Evolutionary conservation across 176 grass and related monocot species (phyloP).

Genomic region (Oropetium thomaeum): DNA sequence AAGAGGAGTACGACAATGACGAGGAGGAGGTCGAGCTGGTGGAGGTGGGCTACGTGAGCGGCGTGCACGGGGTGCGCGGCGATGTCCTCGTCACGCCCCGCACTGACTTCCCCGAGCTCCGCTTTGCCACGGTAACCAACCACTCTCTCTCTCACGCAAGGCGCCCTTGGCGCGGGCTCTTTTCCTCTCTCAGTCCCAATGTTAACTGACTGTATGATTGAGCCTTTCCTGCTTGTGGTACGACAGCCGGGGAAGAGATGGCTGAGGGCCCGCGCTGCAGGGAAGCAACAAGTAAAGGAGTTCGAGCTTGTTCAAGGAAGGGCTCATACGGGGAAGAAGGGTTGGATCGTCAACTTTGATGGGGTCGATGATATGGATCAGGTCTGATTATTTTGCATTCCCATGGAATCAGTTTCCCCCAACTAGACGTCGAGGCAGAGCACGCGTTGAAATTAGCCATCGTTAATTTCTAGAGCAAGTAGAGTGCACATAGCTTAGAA

Average conservation of each 20-base stretch:
- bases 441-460: neutral
- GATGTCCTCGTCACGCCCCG: constrained; percentile 72
- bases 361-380: constrained; percentile 73
- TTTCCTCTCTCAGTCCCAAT: neutral
- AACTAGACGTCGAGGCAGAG: neutral
- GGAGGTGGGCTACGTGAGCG: constrained; percentile 67
- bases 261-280: constrained; percentile 62
- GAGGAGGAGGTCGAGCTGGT: constrained; percentile 33
- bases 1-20: neutral
- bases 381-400: constrained; percentile 36
- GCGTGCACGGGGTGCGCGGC: constrained; percentile 71
- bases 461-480: neutral
- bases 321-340: constrained; percentile 69
- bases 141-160: no score
- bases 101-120: constrained; percentile 85
- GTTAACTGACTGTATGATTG: neutral
- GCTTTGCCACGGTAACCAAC: constrained; percentile 62
- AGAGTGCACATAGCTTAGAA: neutral
- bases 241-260: constrained; percentile 78
- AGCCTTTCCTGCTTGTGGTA: neutral
- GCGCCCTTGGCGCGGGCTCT: no score
- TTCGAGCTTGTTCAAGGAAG: constrained; percentile 62
- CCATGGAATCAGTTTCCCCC: neutral
- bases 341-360: constrained; percentile 77
- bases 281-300: constrained; percentile 57